phyloP scores from a whole-genome alignment of 805 yeast genomes.

The Saturnispora saitoi region DNA sequence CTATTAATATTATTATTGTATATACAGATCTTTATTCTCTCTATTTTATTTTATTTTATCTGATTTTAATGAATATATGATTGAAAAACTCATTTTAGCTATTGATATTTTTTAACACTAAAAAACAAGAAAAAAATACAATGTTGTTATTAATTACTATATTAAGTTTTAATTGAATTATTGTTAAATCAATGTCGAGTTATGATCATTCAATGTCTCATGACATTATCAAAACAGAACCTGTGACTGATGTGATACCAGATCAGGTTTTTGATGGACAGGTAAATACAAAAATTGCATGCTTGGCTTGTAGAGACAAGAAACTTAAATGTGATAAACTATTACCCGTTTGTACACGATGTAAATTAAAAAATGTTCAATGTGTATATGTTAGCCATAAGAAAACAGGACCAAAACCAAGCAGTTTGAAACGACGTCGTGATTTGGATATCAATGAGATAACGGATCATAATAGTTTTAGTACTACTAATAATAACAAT shows the following conservation, averaged over 20 bases:
- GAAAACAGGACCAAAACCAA: slow-evolving; percentile 28
- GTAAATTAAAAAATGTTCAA: slow-evolving; percentile 13
- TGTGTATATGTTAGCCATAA: slow-evolving; percentile 24
- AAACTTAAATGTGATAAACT: slow-evolving; percentile 27
- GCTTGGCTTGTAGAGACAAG: slow-evolving; percentile 25
- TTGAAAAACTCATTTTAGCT: neutral
- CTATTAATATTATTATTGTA: neutral
- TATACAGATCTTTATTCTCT: neutral
- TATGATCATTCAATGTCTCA: neutral
- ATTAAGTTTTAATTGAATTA: no score
- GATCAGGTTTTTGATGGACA: slow-evolving; percentile 5
- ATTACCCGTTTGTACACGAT: slow-evolving; percentile 22
- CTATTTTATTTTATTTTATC: neutral
- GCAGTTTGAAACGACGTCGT: slow-evolving; percentile 1
- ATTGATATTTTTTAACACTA: no score
- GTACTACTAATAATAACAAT: neutral
- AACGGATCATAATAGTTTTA: neutral
- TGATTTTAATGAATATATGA: neutral
- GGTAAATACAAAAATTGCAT: slow-evolving; percentile 23
- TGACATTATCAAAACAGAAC: neutral
- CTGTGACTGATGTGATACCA: neutral
- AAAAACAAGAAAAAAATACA: no score
- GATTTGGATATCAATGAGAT: neutral
- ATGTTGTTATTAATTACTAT: no score
- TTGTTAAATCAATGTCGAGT: neutral